phyloP scores from a whole-genome alignment of 2,329 filamentous ascomycete genomes.

The Sporothrix sp. region DNA sequence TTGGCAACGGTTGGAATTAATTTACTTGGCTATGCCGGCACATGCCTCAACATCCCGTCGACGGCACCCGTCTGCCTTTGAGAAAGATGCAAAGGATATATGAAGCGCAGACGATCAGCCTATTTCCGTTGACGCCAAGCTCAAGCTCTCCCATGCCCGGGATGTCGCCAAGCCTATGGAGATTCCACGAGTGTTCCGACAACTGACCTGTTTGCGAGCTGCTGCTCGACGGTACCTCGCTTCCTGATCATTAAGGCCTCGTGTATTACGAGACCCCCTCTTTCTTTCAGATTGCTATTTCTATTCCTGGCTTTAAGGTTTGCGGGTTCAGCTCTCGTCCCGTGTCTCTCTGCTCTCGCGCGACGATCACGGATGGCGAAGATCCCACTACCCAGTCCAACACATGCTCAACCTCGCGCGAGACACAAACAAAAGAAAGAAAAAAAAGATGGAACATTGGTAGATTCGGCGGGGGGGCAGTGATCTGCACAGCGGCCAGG shows the following conservation, averaged over 20 bases:
- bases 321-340: slow-evolving; percentile 3
- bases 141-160: background rate
- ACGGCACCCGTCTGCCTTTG: too few species aligned
- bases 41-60: too few species aligned
- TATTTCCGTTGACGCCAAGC: too few species aligned
- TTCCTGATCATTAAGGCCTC: background rate
- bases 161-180: background rate
- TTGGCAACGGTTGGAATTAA: too few species aligned
- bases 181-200: slow-evolving; percentile 7
- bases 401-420: background rate
- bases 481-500: too few species aligned
- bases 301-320: slow-evolving; percentile 10
- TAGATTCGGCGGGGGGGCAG: background rate
- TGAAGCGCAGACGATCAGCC: too few species aligned
- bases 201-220: background rate
- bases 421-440: background rate
- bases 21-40: too few species aligned
- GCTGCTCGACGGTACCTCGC: too few species aligned
- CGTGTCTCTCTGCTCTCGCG: background rate
- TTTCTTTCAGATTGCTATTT: background rate
- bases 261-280: background rate
- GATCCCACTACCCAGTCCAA: background rate
- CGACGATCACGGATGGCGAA: background rate
- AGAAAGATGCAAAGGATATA: too few species aligned
- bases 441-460: background rate